Percentiles rank a stretch among this genome's conserved stretches.
Conservation (phyloP, 2,329 filamentous ascomycete genomes). For the Xylariales sp. region DNA sequence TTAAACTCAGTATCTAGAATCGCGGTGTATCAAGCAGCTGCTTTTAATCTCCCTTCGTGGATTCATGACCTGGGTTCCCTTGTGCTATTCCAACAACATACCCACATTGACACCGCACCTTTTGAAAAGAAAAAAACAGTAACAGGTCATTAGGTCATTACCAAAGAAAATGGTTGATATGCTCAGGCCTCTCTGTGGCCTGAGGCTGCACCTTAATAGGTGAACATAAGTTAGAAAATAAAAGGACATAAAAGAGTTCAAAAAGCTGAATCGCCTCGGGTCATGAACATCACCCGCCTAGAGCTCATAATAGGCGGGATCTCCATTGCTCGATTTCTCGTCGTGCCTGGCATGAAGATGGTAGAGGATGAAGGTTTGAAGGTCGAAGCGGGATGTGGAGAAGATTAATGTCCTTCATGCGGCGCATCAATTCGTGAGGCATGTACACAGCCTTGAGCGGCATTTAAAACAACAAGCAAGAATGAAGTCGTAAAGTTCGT, state of each 20-base stretch:
- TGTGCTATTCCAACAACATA: conserved; percentile 32
- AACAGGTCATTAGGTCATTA: conserved; percentile 30
- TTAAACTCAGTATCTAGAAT: conserved; percentile 24
- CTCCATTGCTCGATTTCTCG: conserved; percentile 25
- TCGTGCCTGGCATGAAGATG: conserved; percentile 21
- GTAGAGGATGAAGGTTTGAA: conserved; percentile 3
- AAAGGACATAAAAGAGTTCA: conserved; percentile 21
- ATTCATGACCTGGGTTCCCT: conserved; percentile 34
- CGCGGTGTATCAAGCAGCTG: conserved; percentile 29
- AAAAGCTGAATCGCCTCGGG: conserved; percentile 22
- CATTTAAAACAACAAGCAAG: conserved; percentile 28
- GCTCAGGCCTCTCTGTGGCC: conserved; percentile 18
- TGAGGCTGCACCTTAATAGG: conserved; percentile 8
- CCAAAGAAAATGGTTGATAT: conserved; percentile 24
- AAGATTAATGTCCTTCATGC: conserved; percentile 27
- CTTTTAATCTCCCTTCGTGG: conserved; percentile 34
- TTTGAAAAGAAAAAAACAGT: conserved; percentile 30
- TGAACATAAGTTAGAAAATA: conserved; percentile 4
- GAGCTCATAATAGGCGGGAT: conserved; percentile 24
- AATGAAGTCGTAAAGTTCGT: conserved; percentile 36
- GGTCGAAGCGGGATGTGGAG: conserved; percentile 9
- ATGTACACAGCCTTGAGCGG: conserved; percentile 27
- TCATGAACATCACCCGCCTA: conserved; percentile 27
- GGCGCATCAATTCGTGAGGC: conserved; percentile 27
- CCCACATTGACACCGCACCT: conserved; percentile 31